Evolutionary conservation across 192 early-diverging fungal genomes (phyloP).

Genomic region (Cladochytrium replicatum): DNA sequence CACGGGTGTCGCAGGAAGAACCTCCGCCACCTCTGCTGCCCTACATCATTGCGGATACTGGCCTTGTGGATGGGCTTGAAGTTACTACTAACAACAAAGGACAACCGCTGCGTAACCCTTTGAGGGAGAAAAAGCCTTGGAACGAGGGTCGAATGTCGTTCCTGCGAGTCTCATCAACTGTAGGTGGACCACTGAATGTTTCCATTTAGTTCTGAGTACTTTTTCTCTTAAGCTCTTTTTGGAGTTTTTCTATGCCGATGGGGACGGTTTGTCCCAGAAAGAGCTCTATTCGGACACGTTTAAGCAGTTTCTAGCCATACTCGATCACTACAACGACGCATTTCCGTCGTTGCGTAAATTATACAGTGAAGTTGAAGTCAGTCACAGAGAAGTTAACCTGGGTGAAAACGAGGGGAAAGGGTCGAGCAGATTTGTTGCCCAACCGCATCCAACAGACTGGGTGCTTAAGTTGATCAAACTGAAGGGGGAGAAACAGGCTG

Average conservation of each 20-base stretch:
- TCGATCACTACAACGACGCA: constrained; percentile 15
- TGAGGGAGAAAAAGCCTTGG: constrained; percentile 16
- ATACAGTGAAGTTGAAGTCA: too few relatives aligned
- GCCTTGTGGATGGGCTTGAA: too few relatives aligned
- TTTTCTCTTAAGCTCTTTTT: constrained; percentile 1
- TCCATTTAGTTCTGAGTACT: constrained; percentile 2
- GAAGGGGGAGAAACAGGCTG: constrained; percentile 18
- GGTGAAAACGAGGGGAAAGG: not conserved
- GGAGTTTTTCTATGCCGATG: constrained; percentile 15
- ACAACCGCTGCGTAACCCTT: constrained; percentile 10
- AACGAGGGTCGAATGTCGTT: constrained; percentile 13
- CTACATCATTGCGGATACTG: too few relatives aligned
- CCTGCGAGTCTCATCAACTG: constrained; percentile 13
- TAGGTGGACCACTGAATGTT: not conserved
- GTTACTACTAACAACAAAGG: too few relatives aligned
- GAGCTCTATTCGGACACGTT: constrained; percentile 8
- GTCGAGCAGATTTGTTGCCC: not conserved
- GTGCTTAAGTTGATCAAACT: constrained; percentile 17
- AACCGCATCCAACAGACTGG: constrained; percentile 8
- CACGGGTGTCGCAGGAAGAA: too few relatives aligned
- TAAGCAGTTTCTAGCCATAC: not conserved
- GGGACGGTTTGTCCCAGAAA: constrained; percentile 14
- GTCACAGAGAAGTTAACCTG: constrained; percentile 4
- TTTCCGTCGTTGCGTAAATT: too few relatives aligned
- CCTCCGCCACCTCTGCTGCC: too few relatives aligned